These are phyloP conservation scores for Fabrea salina DNA, from an alignment of 169 alveolate species.

Conservation along the genomic window DNA sequence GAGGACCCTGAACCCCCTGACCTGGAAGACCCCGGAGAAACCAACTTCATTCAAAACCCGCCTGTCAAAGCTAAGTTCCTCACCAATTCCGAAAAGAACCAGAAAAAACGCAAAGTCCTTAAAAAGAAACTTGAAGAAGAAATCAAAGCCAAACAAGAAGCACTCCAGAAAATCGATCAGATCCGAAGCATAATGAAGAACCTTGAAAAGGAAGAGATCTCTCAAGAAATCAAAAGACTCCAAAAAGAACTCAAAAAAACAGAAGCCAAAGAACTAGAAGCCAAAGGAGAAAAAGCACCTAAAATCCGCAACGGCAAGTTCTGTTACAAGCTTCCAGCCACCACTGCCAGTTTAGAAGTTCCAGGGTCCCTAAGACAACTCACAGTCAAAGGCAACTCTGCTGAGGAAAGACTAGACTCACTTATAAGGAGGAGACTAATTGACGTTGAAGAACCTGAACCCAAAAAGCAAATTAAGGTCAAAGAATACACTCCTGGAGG, in stretches of 20 bases:
- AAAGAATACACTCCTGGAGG: background rate
- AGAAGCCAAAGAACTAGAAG: background rate
- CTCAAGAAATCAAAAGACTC: background rate
- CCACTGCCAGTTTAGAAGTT: background rate
- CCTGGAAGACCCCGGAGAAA: background rate
- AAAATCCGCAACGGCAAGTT: conserved; percentile 27
- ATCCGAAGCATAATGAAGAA: background rate
- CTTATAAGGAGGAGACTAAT: conserved; percentile 10
- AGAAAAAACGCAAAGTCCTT: background rate
- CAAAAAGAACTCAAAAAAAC: background rate
- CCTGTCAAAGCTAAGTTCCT: conserved; percentile 11
- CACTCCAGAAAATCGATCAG: background rate
- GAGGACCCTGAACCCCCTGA: conserved; percentile 14
- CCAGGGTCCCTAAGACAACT: background rate
- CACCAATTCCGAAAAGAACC: conserved; percentile 18
- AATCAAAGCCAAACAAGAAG: background rate
- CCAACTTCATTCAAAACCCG: background rate
- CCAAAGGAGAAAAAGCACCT: conserved; percentile 24
- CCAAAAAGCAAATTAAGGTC: background rate
- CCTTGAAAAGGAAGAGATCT: background rate
- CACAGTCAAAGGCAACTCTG: conserved; percentile 1
- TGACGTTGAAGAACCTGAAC: background rate
- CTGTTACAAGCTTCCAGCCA: conserved; percentile 10
- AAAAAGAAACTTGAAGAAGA: conserved; percentile 16
- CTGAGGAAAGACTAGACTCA: conserved; percentile 20